Conservation (phyloP, 768 basidiomycete species). For the Psilocybe tampanensis region DNA sequence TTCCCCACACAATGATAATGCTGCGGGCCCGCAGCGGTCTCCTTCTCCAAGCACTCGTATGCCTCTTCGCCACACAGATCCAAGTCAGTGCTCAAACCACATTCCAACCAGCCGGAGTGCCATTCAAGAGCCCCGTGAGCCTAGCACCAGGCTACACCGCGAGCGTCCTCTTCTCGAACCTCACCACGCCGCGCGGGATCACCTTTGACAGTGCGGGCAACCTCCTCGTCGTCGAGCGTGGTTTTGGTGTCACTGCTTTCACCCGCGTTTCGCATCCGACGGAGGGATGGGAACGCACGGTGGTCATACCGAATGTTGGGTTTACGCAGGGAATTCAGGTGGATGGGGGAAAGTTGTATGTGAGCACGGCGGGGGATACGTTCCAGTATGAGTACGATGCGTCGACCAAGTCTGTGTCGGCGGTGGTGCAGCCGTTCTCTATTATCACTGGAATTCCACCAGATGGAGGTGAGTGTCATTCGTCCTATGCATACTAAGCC, state of each 20-base stretch:
- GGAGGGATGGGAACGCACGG: conserved; percentile 37
- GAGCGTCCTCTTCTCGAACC: conserved; percentile 40
- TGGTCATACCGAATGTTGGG: conserved; percentile 36
- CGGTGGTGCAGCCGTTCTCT: conserved; percentile 16
- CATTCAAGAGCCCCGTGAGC: not conserved
- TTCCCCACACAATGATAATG: too few relatives aligned
- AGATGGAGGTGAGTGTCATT: conserved; percentile 39
- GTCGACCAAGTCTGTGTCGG: conserved; percentile 26
- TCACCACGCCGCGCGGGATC: conserved; percentile 44
- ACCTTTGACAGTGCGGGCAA: conserved; percentile 39
- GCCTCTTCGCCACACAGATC: not conserved
- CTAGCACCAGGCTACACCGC: conserved; percentile 35
- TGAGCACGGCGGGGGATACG: conserved; percentile 39
- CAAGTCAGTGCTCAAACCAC: not conserved
- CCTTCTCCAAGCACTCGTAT: not conserved
- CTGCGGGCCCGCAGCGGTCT: not conserved
- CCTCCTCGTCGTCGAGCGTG: conserved; percentile 45
- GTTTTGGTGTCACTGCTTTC: conserved; percentile 44
- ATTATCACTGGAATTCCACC: conserved; percentile 36
- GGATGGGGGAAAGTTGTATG: conserved; percentile 35
- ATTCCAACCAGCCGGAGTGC: not conserved
- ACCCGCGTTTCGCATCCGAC: conserved; percentile 22
- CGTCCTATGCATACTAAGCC: not conserved
- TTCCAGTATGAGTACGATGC: conserved; percentile 40
- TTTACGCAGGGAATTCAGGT: conserved; percentile 47